These are phyloP conservation scores for Graphium sp. DNA, from an alignment of 2,329 filamentous ascomycete genomes.

Conservation along the genomic window DNA sequence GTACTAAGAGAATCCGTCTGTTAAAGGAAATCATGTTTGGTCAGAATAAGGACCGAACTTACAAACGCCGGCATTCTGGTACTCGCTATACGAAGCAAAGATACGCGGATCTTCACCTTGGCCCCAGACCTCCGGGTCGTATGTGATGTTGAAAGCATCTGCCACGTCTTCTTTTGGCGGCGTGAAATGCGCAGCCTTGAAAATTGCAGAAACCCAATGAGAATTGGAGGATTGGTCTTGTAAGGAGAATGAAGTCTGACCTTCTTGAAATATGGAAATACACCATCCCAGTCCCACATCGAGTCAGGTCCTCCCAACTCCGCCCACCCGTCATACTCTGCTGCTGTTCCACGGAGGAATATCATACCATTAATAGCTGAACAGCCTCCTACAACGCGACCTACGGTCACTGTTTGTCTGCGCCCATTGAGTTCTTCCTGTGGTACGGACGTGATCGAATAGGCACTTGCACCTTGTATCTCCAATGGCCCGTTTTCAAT, in stretches of 20 bases:
- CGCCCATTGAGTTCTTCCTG: constrained; percentile 6
- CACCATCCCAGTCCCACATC: constrained; percentile 8
- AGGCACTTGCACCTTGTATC: not conserved
- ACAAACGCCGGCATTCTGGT: constrained; percentile 1
- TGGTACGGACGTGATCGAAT: constrained; percentile 5
- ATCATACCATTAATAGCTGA: constrained; percentile 19
- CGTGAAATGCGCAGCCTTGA: constrained; percentile 2
- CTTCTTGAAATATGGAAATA: constrained; percentile 11
- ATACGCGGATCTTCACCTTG: constrained; percentile 5
- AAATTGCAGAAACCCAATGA: no score
- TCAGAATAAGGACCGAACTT: not conserved
- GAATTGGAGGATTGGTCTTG: no score
- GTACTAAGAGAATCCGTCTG: constrained; percentile 5
- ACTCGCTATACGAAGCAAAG: constrained; percentile 1
- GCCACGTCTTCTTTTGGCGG: constrained; percentile 6
- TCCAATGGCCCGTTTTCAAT: constrained; percentile 5
- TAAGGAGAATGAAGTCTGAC: no score
- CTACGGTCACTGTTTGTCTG: constrained; percentile 1
- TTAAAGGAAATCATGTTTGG: not conserved
- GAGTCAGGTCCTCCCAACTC: constrained; percentile 11
- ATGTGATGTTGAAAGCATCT: constrained; percentile 8
- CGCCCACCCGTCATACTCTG: constrained; percentile 13
- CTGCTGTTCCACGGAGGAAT: constrained; percentile 13
- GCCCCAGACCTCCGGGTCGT: constrained; percentile 8
- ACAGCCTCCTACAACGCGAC: constrained; percentile 15